Percentiles rank a stretch among this genome's conserved stretches.
phyloP scores from a whole-genome alignment of 305 asterid genomes.

The Fraxinus sp. region DNA sequence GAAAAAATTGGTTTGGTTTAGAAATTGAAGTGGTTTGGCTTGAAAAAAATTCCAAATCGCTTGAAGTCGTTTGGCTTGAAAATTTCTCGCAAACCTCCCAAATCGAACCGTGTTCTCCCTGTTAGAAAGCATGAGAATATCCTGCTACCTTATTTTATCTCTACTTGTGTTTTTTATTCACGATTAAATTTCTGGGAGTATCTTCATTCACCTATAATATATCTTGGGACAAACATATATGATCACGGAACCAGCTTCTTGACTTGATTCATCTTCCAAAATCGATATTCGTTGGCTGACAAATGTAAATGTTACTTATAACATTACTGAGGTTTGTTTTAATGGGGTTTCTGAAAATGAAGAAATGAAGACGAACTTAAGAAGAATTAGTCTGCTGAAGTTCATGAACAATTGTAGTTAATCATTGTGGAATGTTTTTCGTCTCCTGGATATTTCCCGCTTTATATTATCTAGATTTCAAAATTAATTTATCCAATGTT shows the following conservation, averaged over 20 bases:
- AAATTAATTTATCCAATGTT: constrained; percentile 14
- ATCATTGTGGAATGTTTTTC: background rate
- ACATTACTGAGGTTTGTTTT: background rate
- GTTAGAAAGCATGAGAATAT: background rate
- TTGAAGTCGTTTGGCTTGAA: background rate
- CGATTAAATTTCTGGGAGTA: background rate
- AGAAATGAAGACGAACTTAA: background rate
- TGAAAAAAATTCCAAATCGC: background rate
- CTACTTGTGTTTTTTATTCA: background rate
- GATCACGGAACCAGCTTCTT: background rate
- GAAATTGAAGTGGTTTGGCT: background rate
- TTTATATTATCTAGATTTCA: constrained; percentile 5
- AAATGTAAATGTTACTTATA: background rate
- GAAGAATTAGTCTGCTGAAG: background rate
- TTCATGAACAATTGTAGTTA: background rate
- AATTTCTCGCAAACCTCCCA: background rate
- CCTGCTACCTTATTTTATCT: background rate
- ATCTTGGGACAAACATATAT: background rate
- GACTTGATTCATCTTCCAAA: background rate
- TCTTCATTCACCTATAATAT: background rate
- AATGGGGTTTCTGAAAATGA: background rate
- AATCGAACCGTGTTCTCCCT: background rate
- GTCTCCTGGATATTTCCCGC: background rate
- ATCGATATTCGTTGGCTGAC: background rate
- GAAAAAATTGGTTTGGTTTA: background rate